phyloP scores from a whole-genome alignment of 257 asterid genomes.

The Scutellaria baicalensis region DNA sequence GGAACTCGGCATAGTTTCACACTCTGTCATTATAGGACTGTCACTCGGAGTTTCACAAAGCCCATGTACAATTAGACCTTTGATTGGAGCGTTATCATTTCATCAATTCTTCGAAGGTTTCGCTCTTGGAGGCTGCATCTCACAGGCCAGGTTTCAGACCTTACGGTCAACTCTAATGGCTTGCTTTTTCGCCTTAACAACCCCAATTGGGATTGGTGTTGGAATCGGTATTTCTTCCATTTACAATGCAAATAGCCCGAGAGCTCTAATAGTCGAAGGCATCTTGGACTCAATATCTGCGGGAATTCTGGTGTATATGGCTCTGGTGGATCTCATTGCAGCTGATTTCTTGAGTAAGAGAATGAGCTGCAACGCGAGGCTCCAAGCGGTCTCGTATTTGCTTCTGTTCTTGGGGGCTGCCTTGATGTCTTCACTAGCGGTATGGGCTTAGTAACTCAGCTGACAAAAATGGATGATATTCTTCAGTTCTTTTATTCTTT shows the following conservation, averaged over 20 bases:
- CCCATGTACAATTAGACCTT: conserved; percentile 85
- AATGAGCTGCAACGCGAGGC: conserved; percentile 87
- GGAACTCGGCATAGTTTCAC: conserved; percentile 92
- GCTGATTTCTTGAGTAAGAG: conserved; percentile 94
- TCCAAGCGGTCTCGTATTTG: conserved; percentile 63
- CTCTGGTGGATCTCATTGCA: conserved; percentile 83
- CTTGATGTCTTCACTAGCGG: conserved; percentile 75
- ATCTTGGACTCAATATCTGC: conserved; percentile 74
- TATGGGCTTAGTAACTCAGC: conserved; percentile 47
- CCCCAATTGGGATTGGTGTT: conserved; percentile 69
- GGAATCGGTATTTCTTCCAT: conserved; percentile 62
- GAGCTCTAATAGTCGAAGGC: conserved; percentile 74
- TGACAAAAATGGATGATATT: not conserved
- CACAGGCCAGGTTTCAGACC: conserved; percentile 61
- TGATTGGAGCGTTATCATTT: conserved; percentile 77
- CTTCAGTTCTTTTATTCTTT: not conserved
- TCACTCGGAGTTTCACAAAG: conserved; percentile 87
- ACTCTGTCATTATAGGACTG: conserved; percentile 84
- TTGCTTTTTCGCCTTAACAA: conserved; percentile 75
- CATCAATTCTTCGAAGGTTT: conserved; percentile 95
- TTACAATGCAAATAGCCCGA: conserved; percentile 66
- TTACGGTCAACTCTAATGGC: conserved; percentile 72
- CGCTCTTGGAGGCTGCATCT: conserved; percentile 94
- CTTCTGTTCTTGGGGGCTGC: conserved; percentile 81
- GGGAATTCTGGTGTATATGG: conserved; percentile 91